A percentile compares a stretch with the other conserved stretches of the same genome.
These are phyloP conservation scores for Asterella californica DNA, from an alignment of 225 moss, liverwort and hornwort genomes.

Conservation along the genomic window DNA sequence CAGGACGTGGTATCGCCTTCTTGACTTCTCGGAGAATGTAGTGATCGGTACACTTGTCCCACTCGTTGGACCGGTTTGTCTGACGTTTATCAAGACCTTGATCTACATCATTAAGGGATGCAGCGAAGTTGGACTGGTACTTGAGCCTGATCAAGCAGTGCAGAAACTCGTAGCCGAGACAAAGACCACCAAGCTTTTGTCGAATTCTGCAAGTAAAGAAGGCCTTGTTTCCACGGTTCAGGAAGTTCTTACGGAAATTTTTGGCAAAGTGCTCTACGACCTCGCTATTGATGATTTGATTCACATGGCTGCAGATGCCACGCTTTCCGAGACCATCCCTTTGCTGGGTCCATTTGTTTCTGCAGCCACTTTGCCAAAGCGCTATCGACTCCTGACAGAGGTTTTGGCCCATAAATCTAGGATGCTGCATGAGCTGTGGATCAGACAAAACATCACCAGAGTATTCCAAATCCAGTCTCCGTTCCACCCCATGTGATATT, in stretches of 20 bases:
- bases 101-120: constrained; percentile 28
- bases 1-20: constrained; percentile 17
- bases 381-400: constrained; percentile 15
- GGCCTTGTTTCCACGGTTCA: constrained; percentile 15
- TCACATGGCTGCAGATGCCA: constrained; percentile 12
- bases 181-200: constrained; percentile 5
- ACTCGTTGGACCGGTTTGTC: constrained; percentile 21
- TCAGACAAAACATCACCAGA: constrained; percentile 28
- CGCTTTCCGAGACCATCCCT: constrained; percentile 19
- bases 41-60: constrained; percentile 22
- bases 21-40: constrained; percentile 23
- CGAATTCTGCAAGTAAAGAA: constrained; percentile 17
- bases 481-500: not conserved
- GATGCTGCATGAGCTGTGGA: constrained; percentile 32
- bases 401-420: constrained; percentile 15
- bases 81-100: constrained; percentile 24
- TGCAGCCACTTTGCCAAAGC: constrained; percentile 20
- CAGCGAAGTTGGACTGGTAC: constrained; percentile 24
- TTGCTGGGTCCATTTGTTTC: constrained; percentile 28
- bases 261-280: constrained; percentile 12
- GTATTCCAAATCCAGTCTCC: constrained; percentile 7
- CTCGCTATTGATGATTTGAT: constrained; percentile 30
- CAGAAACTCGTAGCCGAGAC: constrained; percentile 7
- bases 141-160: constrained; percentile 25
- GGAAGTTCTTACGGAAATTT: constrained; percentile 21